These are phyloP conservation scores for Tetradesmus lagerheimii DNA, from an alignment of 139 green algal species.

Conservation along the genomic window DNA sequence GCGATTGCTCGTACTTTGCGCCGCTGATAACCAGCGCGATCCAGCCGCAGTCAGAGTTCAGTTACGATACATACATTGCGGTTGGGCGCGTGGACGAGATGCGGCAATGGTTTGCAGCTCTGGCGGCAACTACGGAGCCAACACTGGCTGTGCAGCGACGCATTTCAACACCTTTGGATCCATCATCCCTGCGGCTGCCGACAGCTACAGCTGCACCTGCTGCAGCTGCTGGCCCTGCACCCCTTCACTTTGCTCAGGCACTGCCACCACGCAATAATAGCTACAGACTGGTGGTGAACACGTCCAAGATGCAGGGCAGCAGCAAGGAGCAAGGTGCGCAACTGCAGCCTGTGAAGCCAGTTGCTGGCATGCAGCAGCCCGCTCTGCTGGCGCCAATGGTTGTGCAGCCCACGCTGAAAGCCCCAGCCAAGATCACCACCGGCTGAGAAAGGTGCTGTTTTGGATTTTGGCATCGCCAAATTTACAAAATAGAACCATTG, in stretches of 20 bases:
- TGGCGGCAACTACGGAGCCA: background rate
- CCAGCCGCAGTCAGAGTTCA: slow-evolving; percentile 20
- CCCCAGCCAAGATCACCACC: background rate
- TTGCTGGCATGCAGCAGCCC: background rate
- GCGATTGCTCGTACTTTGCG: slow-evolving; percentile 43
- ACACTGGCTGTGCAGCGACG: slow-evolving; percentile 16
- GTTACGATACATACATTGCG: slow-evolving; percentile 25
- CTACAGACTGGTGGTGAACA: background rate
- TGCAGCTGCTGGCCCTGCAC: background rate
- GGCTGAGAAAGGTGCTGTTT: background rate
- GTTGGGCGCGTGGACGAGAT: slow-evolving; percentile 38
- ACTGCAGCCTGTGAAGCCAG: background rate
- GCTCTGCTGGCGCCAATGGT: background rate
- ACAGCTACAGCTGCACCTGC: background rate
- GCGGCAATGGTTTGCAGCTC: slow-evolving; percentile 6
- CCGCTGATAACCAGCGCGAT: slow-evolving; percentile 19
- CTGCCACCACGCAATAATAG: background rate
- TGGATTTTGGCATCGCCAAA: background rate
- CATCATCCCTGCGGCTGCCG: background rate
- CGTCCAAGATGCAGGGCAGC: background rate
- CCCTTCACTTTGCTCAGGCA: background rate
- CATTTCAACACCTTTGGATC: background rate
- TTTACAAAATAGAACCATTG: too few species aligned
- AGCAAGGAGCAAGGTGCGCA: background rate
- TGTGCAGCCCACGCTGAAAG: background rate